Evolutionary conservation across 1,139 yeast genomes (phyloP).

Genomic region (Geotrichum klebahnii): DNA sequence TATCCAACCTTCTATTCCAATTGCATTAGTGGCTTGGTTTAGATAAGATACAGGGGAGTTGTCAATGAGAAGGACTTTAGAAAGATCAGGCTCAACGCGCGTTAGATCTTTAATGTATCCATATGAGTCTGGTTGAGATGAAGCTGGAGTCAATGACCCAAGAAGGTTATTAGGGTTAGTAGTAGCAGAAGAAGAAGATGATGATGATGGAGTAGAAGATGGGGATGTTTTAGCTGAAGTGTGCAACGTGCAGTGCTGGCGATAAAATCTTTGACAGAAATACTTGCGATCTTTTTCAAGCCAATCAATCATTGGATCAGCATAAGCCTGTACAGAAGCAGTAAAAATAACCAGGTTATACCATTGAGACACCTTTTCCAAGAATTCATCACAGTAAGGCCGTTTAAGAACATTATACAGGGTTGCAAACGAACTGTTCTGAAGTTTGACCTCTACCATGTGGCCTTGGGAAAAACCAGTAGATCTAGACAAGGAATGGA

Average conservation of each 20-base stretch:
- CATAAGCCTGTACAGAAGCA: slow-evolving; percentile 90
- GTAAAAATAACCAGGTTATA: slow-evolving; percentile 56
- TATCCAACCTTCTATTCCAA: slow-evolving; percentile 95
- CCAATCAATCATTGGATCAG: slow-evolving; percentile 95
- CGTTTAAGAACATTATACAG: slow-evolving; percentile 87
- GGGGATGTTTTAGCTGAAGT: no score
- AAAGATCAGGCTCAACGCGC: slow-evolving; percentile 52
- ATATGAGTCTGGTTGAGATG: slow-evolving; percentile 37
- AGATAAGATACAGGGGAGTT: slow-evolving; percentile 90
- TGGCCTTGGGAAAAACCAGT: slow-evolving; percentile 55
- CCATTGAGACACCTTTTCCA: slow-evolving; percentile 78
- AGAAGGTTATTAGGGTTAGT: background rate
- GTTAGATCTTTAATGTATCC: slow-evolving; percentile 87
- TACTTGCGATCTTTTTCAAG: slow-evolving; percentile 52
- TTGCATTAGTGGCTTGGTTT: slow-evolving; percentile 78
- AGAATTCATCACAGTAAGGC: slow-evolving; percentile 83
- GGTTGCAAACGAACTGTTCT: slow-evolving; percentile 57
- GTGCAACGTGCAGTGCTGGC: slow-evolving; percentile 69
- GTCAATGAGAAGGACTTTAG: slow-evolving; percentile 76
- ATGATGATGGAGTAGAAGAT: background rate
- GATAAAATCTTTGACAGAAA: slow-evolving; percentile 64
- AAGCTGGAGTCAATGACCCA: background rate
- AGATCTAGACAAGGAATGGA: slow-evolving; percentile 76
- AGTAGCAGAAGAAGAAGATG: background rate
- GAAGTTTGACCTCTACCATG: slow-evolving; percentile 80